phyloP scores from a whole-genome alignment of 1,139 yeast genomes.

The Suhomyces yuchorum region DNA sequence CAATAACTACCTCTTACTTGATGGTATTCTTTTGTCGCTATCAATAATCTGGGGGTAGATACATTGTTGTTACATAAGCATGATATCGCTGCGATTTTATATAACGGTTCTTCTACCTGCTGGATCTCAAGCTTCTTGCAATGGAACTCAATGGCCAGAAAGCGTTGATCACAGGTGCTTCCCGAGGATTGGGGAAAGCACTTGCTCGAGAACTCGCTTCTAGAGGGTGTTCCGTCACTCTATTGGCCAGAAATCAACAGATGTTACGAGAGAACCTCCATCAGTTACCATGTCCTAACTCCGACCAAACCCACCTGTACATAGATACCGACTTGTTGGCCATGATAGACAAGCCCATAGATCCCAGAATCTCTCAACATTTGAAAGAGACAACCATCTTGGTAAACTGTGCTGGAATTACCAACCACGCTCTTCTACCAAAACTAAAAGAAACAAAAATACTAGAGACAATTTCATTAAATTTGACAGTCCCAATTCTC shows the following conservation, averaged over 20 bases:
- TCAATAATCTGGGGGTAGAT: no score
- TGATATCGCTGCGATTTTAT: not conserved
- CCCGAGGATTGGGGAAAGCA: slow-evolving; percentile 78
- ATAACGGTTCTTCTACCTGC: not conserved
- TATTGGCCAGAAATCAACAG: slow-evolving; percentile 57
- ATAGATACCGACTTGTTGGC: slow-evolving; percentile 52
- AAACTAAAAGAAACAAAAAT: slow-evolving; percentile 48
- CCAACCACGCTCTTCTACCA: slow-evolving; percentile 61
- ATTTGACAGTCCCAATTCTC: slow-evolving; percentile 67
- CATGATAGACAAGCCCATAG: slow-evolving; percentile 5
- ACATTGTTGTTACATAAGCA: not conserved
- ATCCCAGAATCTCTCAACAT: slow-evolving; percentile 18
- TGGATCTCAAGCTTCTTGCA: no score
- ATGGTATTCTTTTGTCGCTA: no score
- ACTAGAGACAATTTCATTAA: slow-evolving; percentile 53
- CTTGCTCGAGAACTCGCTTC: slow-evolving; percentile 60
- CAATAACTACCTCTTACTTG: no score
- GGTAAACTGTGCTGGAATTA: slow-evolving; percentile 81
- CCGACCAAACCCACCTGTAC: slow-evolving; percentile 48
- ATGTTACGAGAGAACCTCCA: slow-evolving; percentile 36
- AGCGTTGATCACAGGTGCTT: slow-evolving; percentile 82
- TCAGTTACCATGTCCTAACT: slow-evolving; percentile 33
- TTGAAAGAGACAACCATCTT: slow-evolving; percentile 45
- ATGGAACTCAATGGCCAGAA: slow-evolving; percentile 26
- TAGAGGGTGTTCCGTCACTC: slow-evolving; percentile 62